A percentile compares a stretch with the other conserved stretches of the same genome.
Evolutionary conservation across 345 rosid species (phyloP).

Genomic region (Eutrema yunnanense): DNA sequence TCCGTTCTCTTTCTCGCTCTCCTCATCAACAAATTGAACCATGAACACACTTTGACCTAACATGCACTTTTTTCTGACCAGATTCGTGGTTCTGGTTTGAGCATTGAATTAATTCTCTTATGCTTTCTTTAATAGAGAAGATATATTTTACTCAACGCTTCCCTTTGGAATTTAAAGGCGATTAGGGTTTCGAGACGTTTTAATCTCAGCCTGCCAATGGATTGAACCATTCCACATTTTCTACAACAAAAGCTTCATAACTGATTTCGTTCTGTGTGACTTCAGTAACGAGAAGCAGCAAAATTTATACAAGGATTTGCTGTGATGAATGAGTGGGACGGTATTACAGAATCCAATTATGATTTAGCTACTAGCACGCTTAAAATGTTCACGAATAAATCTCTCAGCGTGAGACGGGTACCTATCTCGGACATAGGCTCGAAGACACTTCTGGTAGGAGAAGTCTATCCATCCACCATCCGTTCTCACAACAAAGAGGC

Average conservation of each 20-base stretch:
- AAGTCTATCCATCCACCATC: constrained; percentile 96
- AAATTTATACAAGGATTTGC: not conserved
- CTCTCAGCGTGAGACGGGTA: constrained; percentile 73
- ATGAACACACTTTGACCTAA: too few relatives aligned
- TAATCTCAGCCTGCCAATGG: not conserved
- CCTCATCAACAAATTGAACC: too few relatives aligned
- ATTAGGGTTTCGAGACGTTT: too few relatives aligned
- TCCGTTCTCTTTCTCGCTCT: too few relatives aligned
- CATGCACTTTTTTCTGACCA: too few relatives aligned
- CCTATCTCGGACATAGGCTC: constrained; percentile 61
- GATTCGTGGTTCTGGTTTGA: too few relatives aligned
- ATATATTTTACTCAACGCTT: too few relatives aligned
- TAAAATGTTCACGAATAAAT: constrained; percentile 70
- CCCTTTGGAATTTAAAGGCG: too few relatives aligned
- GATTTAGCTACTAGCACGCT: constrained; percentile 50
- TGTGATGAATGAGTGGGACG: not conserved
- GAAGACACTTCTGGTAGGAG: constrained; percentile 90
- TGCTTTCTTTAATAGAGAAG: too few relatives aligned
- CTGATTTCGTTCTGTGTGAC: not conserved
- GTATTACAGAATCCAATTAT: constrained; percentile 2
- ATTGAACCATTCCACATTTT: not conserved
- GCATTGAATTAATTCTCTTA: too few relatives aligned
- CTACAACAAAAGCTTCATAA: not conserved
- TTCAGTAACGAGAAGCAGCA: not conserved
- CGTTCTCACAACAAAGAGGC: constrained; percentile 86